phyloP scores from a whole-genome alignment of 2,329 filamentous ascomycete genomes.

The Shiraia sp. region DNA sequence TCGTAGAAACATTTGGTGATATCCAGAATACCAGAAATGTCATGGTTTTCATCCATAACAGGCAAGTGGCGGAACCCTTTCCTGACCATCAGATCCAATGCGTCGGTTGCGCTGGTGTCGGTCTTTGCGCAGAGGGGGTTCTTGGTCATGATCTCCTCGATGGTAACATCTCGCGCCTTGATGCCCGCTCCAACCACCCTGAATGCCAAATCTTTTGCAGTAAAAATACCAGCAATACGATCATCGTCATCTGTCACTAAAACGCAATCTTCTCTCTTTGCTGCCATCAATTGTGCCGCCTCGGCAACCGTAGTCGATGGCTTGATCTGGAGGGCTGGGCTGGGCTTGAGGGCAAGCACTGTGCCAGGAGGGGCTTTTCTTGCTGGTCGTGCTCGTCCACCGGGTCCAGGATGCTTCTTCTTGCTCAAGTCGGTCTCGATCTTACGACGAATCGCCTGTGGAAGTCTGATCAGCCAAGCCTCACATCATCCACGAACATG shows the following conservation, averaged over 20 bases:
- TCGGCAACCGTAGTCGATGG: constrained; percentile 91
- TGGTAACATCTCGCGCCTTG: constrained; percentile 87
- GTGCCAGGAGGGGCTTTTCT: constrained; percentile 95
- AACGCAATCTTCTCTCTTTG: constrained; percentile 97
- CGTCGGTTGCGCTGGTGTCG: constrained; percentile 97
- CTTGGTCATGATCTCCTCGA: constrained; percentile 99
- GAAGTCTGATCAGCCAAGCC: constrained; percentile 15
- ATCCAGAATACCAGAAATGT: constrained; percentile 96
- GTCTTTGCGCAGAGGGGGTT: constrained; percentile 97
- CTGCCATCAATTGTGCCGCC: constrained; percentile 97
- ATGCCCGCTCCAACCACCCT: constrained; percentile 89
- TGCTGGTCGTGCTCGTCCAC: constrained; percentile 76
- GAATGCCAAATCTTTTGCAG: constrained; percentile 97
- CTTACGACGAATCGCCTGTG: constrained; percentile 90
- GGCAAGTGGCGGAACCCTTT: constrained; percentile 97
- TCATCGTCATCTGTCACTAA: constrained; percentile 98
- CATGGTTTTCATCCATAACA: constrained; percentile 99
- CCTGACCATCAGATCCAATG: constrained; percentile 94
- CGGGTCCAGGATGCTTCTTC: constrained; percentile 74
- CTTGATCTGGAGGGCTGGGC: constrained; percentile 96
- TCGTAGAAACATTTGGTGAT: constrained; percentile 99
- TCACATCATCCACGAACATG: constrained; percentile 2
- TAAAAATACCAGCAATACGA: constrained; percentile 97
- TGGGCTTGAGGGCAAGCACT: constrained; percentile 92
- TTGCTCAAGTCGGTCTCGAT: constrained; percentile 97